Percentiles rank a stretch among this genome's conserved stretches.
These are phyloP conservation scores for Salix purpurea DNA, from an alignment of 345 rosid genomes.

Conservation along the genomic window DNA sequence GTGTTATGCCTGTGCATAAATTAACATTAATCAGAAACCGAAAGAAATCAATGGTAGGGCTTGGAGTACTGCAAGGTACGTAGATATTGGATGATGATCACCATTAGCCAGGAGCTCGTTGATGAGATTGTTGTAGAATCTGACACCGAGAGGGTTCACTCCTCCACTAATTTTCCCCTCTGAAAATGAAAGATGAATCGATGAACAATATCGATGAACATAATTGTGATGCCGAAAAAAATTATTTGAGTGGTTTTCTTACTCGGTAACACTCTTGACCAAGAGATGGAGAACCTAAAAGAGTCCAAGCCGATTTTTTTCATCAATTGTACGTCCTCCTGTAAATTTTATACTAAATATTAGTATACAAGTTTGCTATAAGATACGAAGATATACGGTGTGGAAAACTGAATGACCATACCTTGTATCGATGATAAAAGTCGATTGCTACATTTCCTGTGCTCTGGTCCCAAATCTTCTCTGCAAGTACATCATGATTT, in stretches of 20 bases:
- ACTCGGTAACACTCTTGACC: conserved; percentile 35
- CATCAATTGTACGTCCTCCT: conserved; percentile 31
- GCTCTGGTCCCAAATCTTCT: conserved; percentile 7
- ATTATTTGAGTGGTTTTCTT: background rate
- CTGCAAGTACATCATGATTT: background rate
- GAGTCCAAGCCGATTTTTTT: conserved; percentile 27
- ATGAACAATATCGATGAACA: background rate
- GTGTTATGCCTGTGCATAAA: conserved; percentile 35
- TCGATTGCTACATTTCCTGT: conserved; percentile 20
- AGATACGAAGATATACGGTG: background rate
- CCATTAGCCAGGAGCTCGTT: conserved; percentile 30
- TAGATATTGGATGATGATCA: background rate
- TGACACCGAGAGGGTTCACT: conserved; percentile 18
- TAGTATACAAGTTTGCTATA: no score
- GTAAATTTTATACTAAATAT: background rate
- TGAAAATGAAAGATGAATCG: background rate
- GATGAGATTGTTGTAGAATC: conserved; percentile 31
- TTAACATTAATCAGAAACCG: background rate
- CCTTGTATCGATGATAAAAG: conserved; percentile 29
- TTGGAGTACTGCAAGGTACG: background rate
- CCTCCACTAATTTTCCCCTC: conserved; percentile 26
- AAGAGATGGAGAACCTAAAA: conserved; percentile 30
- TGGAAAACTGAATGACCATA: background rate
- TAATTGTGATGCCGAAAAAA: background rate
- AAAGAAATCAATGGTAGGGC: background rate